phyloP scores from a whole-genome alignment of 495 filamentous ascomycete species.

The Friedmanniomyces endolithicus region DNA sequence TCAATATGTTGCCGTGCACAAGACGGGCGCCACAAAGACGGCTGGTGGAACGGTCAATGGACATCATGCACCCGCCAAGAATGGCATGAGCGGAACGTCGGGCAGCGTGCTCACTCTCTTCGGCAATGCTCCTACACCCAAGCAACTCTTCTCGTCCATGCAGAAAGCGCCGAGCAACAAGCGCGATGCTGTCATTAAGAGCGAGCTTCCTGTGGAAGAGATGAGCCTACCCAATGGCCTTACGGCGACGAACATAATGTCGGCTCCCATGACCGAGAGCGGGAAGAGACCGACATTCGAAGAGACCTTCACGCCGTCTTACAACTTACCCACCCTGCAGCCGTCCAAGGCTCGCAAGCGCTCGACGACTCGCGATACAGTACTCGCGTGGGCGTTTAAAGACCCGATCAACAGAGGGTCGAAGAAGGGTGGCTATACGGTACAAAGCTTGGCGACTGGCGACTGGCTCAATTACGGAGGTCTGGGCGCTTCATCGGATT shows the following conservation, averaged over 20 bases:
- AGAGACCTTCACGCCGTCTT: constrained; percentile 65
- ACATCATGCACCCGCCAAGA: not conserved
- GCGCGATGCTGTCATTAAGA: constrained; percentile 32
- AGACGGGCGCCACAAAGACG: not conserved
- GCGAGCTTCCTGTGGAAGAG: constrained; percentile 43
- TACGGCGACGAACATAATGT: constrained; percentile 52
- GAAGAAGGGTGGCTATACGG: constrained; percentile 42
- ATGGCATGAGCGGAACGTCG: not conserved
- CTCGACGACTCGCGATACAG: constrained; percentile 45
- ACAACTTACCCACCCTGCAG: constrained; percentile 51
- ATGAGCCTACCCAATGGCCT: constrained; percentile 61
- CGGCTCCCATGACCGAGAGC: constrained; percentile 36
- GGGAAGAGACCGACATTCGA: constrained; percentile 51
- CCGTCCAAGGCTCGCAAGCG: constrained; percentile 59
- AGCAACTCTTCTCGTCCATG: constrained; percentile 74
- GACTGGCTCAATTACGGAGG: constrained; percentile 56
- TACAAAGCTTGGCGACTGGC: constrained; percentile 45
- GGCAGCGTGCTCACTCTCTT: constrained; percentile 58
- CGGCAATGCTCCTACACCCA: constrained; percentile 55
- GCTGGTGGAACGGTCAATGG: not conserved
- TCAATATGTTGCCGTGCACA: not conserved
- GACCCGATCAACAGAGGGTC: constrained; percentile 38
- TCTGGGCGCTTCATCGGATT: constrained; percentile 38
- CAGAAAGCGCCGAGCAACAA: constrained; percentile 37
- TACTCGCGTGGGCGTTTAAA: constrained; percentile 45